Base-by-base conservation (phyloP, 2,329 filamentous ascomycete species). In the Penicillium crustosum region DNA sequence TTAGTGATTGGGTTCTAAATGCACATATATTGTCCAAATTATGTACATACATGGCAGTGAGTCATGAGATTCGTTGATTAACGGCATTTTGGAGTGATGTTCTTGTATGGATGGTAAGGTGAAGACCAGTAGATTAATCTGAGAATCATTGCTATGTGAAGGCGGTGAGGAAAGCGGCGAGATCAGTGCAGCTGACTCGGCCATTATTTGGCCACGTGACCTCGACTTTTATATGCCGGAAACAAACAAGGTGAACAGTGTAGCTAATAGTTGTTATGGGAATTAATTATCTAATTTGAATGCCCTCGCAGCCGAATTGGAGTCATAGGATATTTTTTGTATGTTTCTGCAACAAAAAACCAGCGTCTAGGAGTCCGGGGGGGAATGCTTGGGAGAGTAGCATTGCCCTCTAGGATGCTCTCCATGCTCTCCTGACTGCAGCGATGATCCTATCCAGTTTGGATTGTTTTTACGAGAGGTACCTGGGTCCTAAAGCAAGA, bases 51-150 rank as follows among this genome's bases (percentile, higher is more conserved):
- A 93, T 49, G 90, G 90, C 23, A 95, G 86, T 23, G 89, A 91
- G 72, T 94, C 90, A 77, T 92, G 88, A 61, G 88, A 83, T 72
- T 85, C 84, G 62, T 84, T 84, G 61, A 88, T 86, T 59, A 89
- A 81, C 61, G 88, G 83, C 87, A 90, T 89, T 62, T 70, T 78
- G 61, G 31, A 49, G 31, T 41, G 27, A 41, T 39, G 25, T 38
- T 38, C 23, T 23, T 49, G 51, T 47, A 29, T 42, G 42, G 17
- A 55, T 23, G 36, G 36, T n/a, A 50, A 17, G 27, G 36, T 19
- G 17, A 49, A 43, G 27, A 42, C 13, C 38, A 6, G 53, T 55
- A 42, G 53, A 55, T 55, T 55, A 35, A 42, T 55, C 53, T 56
- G 38, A 29, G 53, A 43, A 36, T 17, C 44, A 36, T 39, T 55